These are phyloP conservation scores for Zygoascus tannicola DNA, from an alignment of 805 yeast genomes.

Conservation along the genomic window DNA sequence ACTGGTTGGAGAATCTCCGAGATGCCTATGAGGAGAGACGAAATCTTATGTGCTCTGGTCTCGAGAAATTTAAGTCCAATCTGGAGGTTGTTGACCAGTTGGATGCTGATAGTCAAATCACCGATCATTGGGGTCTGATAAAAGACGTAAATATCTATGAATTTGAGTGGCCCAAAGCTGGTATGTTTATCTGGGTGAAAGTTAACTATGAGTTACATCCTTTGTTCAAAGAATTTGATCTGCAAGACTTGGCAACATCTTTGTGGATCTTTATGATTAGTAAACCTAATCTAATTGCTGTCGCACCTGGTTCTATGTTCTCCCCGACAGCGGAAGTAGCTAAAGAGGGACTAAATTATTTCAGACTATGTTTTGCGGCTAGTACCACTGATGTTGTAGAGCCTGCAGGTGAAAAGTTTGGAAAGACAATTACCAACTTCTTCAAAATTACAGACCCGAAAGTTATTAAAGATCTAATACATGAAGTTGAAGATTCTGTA, in stretches of 20 bases:
- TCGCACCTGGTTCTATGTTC: slow-evolving; percentile 13
- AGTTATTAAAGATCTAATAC: slow-evolving; percentile 7
- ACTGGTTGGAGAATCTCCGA: slow-evolving; percentile 72
- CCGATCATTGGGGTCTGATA: slow-evolving; percentile 4
- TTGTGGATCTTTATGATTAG: slow-evolving; percentile 9
- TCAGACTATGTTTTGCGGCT: slow-evolving; percentile 17
- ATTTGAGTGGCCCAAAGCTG: slow-evolving; percentile 36
- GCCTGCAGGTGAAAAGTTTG: slow-evolving; percentile 9
- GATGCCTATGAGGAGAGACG: slow-evolving; percentile 75
- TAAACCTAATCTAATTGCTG: slow-evolving; percentile 11
- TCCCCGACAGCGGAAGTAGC: slow-evolving; percentile 7
- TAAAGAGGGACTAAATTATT: slow-evolving; percentile 5
- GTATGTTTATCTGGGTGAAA: slow-evolving; percentile 43
- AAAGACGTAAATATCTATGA: slow-evolving; percentile 4
- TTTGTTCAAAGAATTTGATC: slow-evolving; percentile 5
- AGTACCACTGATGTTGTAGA: slow-evolving; percentile 9
- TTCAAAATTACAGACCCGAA: slow-evolving; percentile 8
- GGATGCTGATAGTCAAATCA: slow-evolving; percentile 5
- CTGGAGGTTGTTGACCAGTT: slow-evolving; percentile 9
- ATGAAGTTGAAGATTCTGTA: background rate
- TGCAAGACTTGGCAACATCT: slow-evolving; percentile 11
- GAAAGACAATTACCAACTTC: slow-evolving; percentile 11
- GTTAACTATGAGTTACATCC: slow-evolving; percentile 46
- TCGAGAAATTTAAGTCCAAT: slow-evolving; percentile 37
- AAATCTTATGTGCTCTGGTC: slow-evolving; percentile 70